Evolutionary conservation across 2,329 filamentous ascomycete genomes (phyloP).

Genomic region (Geosmithia flava): DNA sequence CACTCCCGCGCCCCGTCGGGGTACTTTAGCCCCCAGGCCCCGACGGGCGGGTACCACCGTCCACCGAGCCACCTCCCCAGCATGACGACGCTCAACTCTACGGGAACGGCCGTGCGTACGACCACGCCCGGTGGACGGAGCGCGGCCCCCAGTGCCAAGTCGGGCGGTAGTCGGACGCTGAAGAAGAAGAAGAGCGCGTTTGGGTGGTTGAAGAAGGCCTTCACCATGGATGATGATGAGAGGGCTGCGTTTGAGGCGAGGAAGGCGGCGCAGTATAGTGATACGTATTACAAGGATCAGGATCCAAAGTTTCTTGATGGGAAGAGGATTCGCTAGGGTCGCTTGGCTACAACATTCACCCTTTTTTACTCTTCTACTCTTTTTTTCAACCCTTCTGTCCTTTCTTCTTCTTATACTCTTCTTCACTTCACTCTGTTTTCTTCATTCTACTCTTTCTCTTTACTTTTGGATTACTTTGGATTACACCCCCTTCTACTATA

Average conservation of each 20-base stretch:
- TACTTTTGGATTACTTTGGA: no score
- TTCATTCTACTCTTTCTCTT: background rate
- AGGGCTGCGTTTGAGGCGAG: slow-evolving; percentile 45
- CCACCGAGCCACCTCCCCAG: slow-evolving; percentile 38
- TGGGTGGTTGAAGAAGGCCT: slow-evolving; percentile 57
- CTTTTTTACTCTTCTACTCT: background rate
- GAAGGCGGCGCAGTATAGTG: slow-evolving; percentile 29
- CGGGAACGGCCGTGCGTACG: slow-evolving; percentile 4
- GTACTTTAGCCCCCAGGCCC: slow-evolving; percentile 24
- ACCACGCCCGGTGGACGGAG: slow-evolving; percentile 9
- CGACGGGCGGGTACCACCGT: slow-evolving; percentile 15
- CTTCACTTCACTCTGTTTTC: background rate
- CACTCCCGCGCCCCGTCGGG: slow-evolving; percentile 13
- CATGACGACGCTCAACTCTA: slow-evolving; percentile 36
- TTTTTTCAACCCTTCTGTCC: background rate
- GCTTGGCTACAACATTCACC: background rate
- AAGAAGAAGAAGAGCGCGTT: slow-evolving; percentile 59
- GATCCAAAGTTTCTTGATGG: slow-evolving; percentile 45
- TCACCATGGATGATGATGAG: slow-evolving; percentile 52
- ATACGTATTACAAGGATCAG: slow-evolving; percentile 35
- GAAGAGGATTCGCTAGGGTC: slow-evolving; percentile 26
- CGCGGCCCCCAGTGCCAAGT: background rate
- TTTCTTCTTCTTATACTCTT: background rate
- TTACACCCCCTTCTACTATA: background rate
- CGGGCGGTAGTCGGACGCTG: slow-evolving; percentile 19